phyloP scores from a whole-genome alignment of 2,329 filamentous ascomycete genomes.

The Beauveria brongniartii region DNA sequence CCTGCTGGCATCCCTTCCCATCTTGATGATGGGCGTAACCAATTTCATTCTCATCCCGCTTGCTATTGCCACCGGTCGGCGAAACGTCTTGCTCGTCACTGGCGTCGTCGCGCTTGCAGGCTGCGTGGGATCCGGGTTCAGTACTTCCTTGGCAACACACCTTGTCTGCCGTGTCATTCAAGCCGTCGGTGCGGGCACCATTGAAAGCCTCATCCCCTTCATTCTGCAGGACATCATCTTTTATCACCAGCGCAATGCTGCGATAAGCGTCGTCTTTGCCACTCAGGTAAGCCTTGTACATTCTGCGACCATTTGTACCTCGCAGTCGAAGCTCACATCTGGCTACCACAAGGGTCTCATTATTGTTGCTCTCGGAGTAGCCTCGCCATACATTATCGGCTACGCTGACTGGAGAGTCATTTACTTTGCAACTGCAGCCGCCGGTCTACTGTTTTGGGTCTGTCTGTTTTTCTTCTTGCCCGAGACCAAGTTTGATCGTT shows the following conservation, averaged over 20 bases:
- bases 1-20: constrained; percentile 26
- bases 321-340: not conserved
- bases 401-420: constrained; percentile 27
- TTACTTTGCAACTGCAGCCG: constrained; percentile 25
- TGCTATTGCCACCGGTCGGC: constrained; percentile 28
- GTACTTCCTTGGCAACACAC: constrained; percentile 22
- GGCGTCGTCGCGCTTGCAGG: constrained; percentile 26
- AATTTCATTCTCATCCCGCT: constrained; percentile 30
- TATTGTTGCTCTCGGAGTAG: constrained; percentile 22
- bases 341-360: constrained; percentile 18
- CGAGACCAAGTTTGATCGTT: constrained; percentile 26
- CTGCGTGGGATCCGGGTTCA: constrained; percentile 28
- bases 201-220: constrained; percentile 29
- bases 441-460: constrained; percentile 26
- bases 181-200: constrained; percentile 27
- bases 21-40: constrained; percentile 27
- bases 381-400: constrained; percentile 23
- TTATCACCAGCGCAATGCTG: constrained; percentile 29
- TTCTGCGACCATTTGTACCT: too few species aligned
- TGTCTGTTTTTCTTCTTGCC: constrained; percentile 24
- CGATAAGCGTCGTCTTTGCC: constrained; percentile 23
- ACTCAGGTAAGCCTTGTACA: constrained; percentile 14
- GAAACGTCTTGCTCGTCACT: constrained; percentile 27
- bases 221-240: constrained; percentile 32
- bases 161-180: constrained; percentile 26